phyloP scores from a whole-genome alignment of 2,329 filamentous ascomycete species.

The Epichloe hybrida region DNA sequence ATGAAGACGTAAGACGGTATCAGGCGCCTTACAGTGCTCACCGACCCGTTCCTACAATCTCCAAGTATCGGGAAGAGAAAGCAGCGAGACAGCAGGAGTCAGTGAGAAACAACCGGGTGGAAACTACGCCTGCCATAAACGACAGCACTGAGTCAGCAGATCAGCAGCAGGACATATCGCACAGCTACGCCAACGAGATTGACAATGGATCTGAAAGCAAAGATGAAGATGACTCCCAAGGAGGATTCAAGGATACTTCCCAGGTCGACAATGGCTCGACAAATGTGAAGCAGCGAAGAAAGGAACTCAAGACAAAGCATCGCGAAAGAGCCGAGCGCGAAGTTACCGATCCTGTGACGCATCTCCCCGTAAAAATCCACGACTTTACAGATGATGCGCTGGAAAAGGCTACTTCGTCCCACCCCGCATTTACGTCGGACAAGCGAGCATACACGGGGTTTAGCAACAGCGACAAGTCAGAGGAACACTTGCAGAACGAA shows the following conservation, averaged over 20 bases:
- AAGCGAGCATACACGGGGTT: slow-evolving; percentile 25
- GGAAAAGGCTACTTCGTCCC: slow-evolving; percentile 17
- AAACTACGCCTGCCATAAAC: slow-evolving; percentile 2
- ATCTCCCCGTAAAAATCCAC: slow-evolving; percentile 53
- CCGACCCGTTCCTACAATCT: slow-evolving; percentile 34
- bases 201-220: slow-evolving; percentile 6
- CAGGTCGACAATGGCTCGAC: slow-evolving; percentile 21
- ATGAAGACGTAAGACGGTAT: slow-evolving; percentile 24
- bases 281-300: slow-evolving; percentile 33
- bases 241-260: slow-evolving; percentile 20
- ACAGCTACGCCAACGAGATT: neutral
- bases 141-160: neutral
- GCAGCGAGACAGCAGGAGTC: slow-evolving; percentile 29
- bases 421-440: slow-evolving; percentile 21
- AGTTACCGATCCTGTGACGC: slow-evolving; percentile 61
- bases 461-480: slow-evolving; percentile 24
- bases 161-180: neutral
- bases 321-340: slow-evolving; percentile 37
- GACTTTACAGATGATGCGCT: slow-evolving; percentile 54
- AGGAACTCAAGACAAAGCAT: slow-evolving; percentile 31
- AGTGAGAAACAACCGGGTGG: slow-evolving; percentile 17
- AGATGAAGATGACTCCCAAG: slow-evolving; percentile 7
- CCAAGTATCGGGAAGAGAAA: slow-evolving; percentile 33
- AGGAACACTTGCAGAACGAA: slow-evolving; percentile 24
- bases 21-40: slow-evolving; percentile 27